Conservation (phyloP, 768 basidiomycete species). For the Mycena alexandri region DNA sequence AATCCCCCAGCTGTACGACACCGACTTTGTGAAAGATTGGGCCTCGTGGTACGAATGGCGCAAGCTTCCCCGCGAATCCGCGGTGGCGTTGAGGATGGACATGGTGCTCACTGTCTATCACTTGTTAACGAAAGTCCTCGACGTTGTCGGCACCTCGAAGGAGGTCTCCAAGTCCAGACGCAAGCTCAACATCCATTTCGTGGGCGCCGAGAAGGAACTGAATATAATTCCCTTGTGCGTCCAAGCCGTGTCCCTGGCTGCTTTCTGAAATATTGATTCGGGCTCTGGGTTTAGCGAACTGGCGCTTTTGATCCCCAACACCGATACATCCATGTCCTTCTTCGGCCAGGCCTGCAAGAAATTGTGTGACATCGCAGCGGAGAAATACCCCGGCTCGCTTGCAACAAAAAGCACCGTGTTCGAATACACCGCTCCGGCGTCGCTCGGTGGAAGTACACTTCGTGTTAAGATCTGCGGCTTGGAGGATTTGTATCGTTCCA, state of each 20-base stretch:
- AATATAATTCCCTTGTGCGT: constrained; percentile 20
- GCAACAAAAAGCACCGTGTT: constrained; percentile 8
- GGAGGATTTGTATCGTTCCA: neutral
- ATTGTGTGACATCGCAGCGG: constrained; percentile 5
- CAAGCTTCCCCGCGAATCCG: constrained; percentile 12
- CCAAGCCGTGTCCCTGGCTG: neutral
- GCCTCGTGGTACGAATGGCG: constrained; percentile 15
- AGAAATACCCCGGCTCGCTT: neutral
- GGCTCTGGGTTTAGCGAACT: constrained; percentile 20
- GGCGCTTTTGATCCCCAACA: constrained; percentile 18
- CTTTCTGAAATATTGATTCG: neutral
- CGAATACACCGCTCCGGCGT: neutral
- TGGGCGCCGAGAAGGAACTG: constrained; percentile 17
- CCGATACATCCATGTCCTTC: constrained; percentile 13
- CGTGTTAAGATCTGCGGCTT: neutral
- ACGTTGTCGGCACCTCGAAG: constrained; percentile 11
- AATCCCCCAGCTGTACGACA: constrained; percentile 10
- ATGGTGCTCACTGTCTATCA: constrained; percentile 22
- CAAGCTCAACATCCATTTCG: constrained; percentile 10
- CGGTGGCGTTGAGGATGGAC: constrained; percentile 27
- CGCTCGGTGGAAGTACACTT: constrained; percentile 12
- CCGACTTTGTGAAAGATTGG: constrained; percentile 11
- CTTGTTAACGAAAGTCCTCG: constrained; percentile 17
- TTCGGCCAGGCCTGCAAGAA: constrained; percentile 14
- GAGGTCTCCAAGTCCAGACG: constrained; percentile 1